Base-by-base conservation (phyloP, 2,329 filamentous ascomycete genomes). In the Colletotrichum euphorbiae region DNA sequence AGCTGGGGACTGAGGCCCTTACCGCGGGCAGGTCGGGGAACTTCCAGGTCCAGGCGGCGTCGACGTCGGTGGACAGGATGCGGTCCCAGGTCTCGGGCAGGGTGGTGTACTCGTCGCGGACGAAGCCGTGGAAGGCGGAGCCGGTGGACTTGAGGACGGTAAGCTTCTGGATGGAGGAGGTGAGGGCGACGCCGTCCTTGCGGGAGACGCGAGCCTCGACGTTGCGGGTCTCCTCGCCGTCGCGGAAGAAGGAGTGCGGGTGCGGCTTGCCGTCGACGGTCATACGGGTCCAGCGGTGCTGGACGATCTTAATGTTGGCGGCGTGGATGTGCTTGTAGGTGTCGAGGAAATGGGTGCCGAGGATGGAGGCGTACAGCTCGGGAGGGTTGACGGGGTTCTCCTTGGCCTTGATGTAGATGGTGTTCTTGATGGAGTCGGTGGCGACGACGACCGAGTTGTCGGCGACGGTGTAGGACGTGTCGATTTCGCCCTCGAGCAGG, bases 341-440 rank as follows among this genome's bases (percentile, higher is more conserved):
- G 74, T 92, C 87, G 77, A 98, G 82, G 83, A 98, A 98, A 85
- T 99, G 96, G 72, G 89, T 87, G 74, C 92, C 94, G 60, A 99
- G 84, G 74, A 92, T 91, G 75, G 91, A 88, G 72, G 92, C 95
- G 79, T 93, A 99, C 71, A 97, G 89, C 84, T 99, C 96, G 0
- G 96, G 95, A 15, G 96, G 94, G 73, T 91, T 93, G 74, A 99
- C 92, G 38, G 94, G 93, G 83, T 97, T 86, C 82, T 97, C 91
- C 84, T 97, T 98, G 76, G 96, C 95, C 77, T 93, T 91, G 82
- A 99, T 94, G 85, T 96, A 97, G 77, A 93, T 90, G 74, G 92
- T 98, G 83, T 99, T 97, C 85, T 99, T 99, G 83, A 98, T 97
- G 28, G 94, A 95, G 81, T 99, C 96, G 69, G 96, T 99, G 71